A percentile compares a stretch with the other conserved stretches of the same genome.
Evolutionary conservation across 805 yeast genomes (phyloP).

Genomic region (Monosporozyma siamensis): DNA sequence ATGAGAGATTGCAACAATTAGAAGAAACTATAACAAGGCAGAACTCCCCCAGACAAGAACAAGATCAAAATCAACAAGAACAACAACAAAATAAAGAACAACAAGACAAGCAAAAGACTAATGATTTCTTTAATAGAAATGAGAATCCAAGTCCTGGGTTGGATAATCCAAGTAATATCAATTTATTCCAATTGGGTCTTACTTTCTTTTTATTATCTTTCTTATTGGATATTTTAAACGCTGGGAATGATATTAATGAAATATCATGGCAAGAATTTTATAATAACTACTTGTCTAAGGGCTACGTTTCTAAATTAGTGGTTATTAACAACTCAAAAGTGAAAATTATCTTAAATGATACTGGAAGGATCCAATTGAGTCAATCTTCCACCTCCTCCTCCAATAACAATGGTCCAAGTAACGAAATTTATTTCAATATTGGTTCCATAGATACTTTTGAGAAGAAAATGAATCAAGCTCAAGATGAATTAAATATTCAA

Average conservation of each 20-base stretch:
- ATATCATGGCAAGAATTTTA: slow-evolving; percentile 91
- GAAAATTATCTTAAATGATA: slow-evolving; percentile 55
- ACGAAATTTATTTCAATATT: slow-evolving; percentile 54
- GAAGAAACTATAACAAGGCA: slow-evolving; percentile 21
- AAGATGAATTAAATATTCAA: slow-evolving; percentile 55
- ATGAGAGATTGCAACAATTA: slow-evolving; percentile 17
- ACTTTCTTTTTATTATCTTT: slow-evolving; percentile 28
- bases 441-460: slow-evolving; percentile 90
- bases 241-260: slow-evolving; percentile 36
- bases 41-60: slow-evolving; percentile 8
- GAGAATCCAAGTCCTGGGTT: neutral
- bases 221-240: slow-evolving; percentile 24
- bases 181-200: slow-evolving; percentile 30
- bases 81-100: slow-evolving; percentile 1
- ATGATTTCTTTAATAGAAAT: slow-evolving; percentile 1
- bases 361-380: slow-evolving; percentile 40
- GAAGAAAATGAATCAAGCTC: slow-evolving; percentile 64
- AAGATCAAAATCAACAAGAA: neutral
- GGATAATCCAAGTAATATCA: slow-evolving; percentile 23
- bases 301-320: slow-evolving; percentile 60
- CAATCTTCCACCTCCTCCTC: neutral
- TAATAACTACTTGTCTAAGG: slow-evolving; percentile 61
- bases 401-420: slow-evolving; percentile 19
- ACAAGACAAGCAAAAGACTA: slow-evolving; percentile 6
- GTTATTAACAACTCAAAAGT: slow-evolving; percentile 75